Conservation (phyloP, 2,329 filamentous ascomycete genomes). For the Pseudopithomyces chartarum region DNA sequence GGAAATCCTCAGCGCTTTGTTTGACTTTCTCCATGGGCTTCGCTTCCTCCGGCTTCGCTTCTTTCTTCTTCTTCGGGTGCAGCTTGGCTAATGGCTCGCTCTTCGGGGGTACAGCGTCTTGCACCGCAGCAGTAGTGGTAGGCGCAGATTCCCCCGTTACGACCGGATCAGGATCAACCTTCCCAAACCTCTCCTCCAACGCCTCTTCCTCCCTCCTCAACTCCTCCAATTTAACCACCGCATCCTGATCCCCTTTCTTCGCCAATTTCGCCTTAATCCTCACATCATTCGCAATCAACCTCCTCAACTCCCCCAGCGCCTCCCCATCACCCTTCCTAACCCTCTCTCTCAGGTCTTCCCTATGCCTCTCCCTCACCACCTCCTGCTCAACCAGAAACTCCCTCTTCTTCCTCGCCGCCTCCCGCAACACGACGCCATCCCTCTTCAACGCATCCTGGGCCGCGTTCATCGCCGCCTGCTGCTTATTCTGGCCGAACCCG, state of each 20-base stretch:
- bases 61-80: background rate
- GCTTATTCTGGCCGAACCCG: conserved; percentile 69
- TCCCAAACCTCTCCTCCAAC: background rate
- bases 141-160: background rate
- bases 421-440: conserved; percentile 20
- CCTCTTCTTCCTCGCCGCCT: conserved; percentile 26
- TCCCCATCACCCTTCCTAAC: conserved; percentile 3
- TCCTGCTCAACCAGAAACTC: conserved; percentile 22
- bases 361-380: conserved; percentile 18
- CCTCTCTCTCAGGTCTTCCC: conserved; percentile 11
- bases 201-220: background rate
- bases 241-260: conserved; percentile 17
- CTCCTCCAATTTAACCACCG: conserved; percentile 10
- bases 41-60: background rate
- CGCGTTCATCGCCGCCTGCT: conserved; percentile 70
- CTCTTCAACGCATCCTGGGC: conserved; percentile 66
- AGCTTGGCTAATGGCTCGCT: background rate
- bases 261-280: conserved; percentile 2
- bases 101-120: background rate
- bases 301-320: conserved; percentile 21
- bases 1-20: background rate
- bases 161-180: too few relatives aligned
- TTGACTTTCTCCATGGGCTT: background rate
- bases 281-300: background rate
- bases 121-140: background rate